Percentiles rank a stretch among this genome's conserved stretches.
Conservation (phyloP, 495 filamentous ascomycete species). For the Xylaria grammica region DNA sequence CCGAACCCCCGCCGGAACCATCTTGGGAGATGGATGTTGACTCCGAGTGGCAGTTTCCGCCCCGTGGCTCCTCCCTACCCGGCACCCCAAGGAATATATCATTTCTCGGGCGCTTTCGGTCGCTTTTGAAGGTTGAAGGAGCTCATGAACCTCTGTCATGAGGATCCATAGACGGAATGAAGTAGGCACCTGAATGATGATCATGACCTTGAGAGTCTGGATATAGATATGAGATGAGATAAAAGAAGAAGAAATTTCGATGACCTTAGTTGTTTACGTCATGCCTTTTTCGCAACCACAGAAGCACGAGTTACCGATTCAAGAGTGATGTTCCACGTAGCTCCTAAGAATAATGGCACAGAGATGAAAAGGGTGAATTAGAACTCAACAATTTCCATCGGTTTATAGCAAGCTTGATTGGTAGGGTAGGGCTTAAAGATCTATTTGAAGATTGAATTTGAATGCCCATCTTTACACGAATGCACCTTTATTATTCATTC, state of each 20-base stretch:
- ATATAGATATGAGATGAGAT: background rate
- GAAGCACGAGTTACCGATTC: too few relatives aligned
- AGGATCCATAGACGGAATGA: background rate
- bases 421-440: too few relatives aligned
- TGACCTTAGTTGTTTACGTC: background rate
- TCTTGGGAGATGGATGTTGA: constrained; percentile 18
- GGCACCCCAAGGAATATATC: background rate
- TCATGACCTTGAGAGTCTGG: background rate
- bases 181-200: constrained; percentile 8
- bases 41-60: constrained; percentile 17
- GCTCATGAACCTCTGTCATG: too few relatives aligned
- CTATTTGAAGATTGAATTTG: too few relatives aligned
- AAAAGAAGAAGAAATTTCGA: background rate
- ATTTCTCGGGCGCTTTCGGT: constrained; percentile 9
- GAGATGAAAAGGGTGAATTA: too few relatives aligned
- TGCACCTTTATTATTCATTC: too few relatives aligned
- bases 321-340: too few relatives aligned
- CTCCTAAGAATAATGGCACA: too few relatives aligned
- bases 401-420: too few relatives aligned
- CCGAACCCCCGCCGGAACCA: background rate
- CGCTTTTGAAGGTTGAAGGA: background rate
- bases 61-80: background rate
- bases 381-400: too few relatives aligned
- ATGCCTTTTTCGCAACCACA: background rate
- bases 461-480: too few relatives aligned